Evolutionary conservation across 352 stramenopile genomes (phyloP).

Genomic region (Globisporangium paroecandrum): DNA sequence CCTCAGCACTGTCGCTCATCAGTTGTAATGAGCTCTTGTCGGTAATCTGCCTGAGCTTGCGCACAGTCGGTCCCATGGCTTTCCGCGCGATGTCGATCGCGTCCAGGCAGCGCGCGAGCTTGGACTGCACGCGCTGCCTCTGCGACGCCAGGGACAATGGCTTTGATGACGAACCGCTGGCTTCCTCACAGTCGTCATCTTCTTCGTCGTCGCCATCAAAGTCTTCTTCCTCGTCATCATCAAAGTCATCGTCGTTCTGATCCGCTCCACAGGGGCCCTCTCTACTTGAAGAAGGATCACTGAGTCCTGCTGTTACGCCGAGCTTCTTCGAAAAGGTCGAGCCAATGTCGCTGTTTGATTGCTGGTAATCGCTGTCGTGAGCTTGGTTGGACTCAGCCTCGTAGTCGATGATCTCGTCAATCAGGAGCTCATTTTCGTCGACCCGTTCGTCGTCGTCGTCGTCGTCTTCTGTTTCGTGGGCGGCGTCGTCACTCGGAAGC

Average conservation of each 20-base stretch:
- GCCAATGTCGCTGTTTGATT: neutral
- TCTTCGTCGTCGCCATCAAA: conserved; percentile 2
- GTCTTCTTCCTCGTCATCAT: conserved; percentile 5
- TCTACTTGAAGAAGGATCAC: neutral
- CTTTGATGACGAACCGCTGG: neutral
- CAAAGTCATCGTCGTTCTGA: conserved; percentile 6
- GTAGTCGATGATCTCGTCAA: conserved; percentile 15
- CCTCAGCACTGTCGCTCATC: neutral
- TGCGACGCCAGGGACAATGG: neutral
- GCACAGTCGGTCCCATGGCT: conserved; percentile 32
- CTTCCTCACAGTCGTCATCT: neutral
- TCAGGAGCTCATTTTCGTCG: conserved; percentile 4
- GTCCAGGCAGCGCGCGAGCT: conserved; percentile 36
- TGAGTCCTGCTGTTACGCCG: neutral
- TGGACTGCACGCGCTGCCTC: conserved; percentile 13
- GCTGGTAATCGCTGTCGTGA: conserved; percentile 3
- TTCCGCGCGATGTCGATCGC: conserved; percentile 45
- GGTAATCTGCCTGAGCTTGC: conserved; percentile 17
- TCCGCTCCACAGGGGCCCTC: neutral
- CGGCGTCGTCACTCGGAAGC: neutral
- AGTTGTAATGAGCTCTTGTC: neutral
- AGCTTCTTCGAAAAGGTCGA: neutral
- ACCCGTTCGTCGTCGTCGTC: neutral
- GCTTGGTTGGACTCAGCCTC: conserved; percentile 14
- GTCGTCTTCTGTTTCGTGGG: neutral